Percentiles rank a stretch among this genome's conserved stretches.
phyloP scores from a whole-genome alignment of 495 filamentous ascomycete species.

The Hypoxylon fragiforme region DNA sequence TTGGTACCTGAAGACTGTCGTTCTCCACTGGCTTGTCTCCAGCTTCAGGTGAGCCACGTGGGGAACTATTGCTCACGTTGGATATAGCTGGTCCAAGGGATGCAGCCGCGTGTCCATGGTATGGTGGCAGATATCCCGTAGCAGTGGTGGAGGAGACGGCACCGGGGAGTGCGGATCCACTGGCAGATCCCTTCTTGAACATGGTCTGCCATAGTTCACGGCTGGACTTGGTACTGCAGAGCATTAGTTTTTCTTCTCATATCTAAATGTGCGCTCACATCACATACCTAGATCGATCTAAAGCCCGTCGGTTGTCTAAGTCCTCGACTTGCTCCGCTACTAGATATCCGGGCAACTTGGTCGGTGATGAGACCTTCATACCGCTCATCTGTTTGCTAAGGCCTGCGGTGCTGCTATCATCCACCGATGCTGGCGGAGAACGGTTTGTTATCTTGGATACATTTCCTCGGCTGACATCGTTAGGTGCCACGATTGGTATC shows the following conservation, averaged over 20 bases:
- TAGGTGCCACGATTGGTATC: conserved; percentile 38
- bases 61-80: conserved; percentile 30
- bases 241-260: conserved; percentile 7
- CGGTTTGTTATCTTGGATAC: background rate
- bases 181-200: conserved; percentile 48
- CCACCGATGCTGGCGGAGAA: background rate
- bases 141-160: conserved; percentile 51
- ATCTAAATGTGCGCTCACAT: background rate
- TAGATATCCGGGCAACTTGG: conserved; percentile 1
- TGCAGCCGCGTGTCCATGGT: conserved; percentile 46
- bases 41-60: conserved; percentile 26
- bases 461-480: conserved; percentile 8
- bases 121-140: conserved; percentile 52
- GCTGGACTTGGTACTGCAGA: conserved; percentile 31
- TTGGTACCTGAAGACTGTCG: conserved; percentile 24
- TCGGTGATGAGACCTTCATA: conserved; percentile 3
- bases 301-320: conserved; percentile 6
- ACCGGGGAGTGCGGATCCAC: conserved; percentile 41
- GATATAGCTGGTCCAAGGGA: conserved; percentile 47
- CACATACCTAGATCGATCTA: conserved; percentile 38
- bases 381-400: conserved; percentile 1
- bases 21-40: conserved; percentile 34
- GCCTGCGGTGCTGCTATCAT: background rate
- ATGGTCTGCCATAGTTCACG: conserved; percentile 47
- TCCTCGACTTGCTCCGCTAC: conserved; percentile 7